Conservation (phyloP, 1,284 basidiomycete species). For the Trametes pubescens region DNA sequence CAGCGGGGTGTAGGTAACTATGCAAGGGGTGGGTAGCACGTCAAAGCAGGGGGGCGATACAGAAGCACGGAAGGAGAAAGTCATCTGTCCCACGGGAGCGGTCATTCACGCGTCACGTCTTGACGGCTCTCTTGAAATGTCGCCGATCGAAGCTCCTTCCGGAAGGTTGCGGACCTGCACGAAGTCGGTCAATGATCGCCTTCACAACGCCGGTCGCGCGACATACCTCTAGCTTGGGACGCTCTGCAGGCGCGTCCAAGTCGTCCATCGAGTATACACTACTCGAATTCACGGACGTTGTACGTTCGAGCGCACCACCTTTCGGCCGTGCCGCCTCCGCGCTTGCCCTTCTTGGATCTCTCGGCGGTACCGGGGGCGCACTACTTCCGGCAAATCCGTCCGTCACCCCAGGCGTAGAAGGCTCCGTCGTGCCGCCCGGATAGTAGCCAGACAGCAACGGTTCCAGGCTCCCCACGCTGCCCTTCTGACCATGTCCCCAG, state of each 20-base stretch:
- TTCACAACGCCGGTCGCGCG: background rate
- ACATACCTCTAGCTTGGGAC: constrained; percentile 25
- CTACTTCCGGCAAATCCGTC: constrained; percentile 17
- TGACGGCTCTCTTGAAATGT: constrained; percentile 37
- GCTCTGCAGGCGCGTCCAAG: constrained; percentile 14
- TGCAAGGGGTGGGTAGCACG: constrained; percentile 12
- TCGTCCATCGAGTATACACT: constrained; percentile 27
- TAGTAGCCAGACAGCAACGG: constrained; percentile 62
- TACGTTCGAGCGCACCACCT: constrained; percentile 6
- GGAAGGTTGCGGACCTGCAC: constrained; percentile 40
- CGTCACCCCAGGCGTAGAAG: constrained; percentile 37
- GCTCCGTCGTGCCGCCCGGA: constrained; percentile 37
- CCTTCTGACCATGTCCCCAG: constrained; percentile 53
- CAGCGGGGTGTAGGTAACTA: background rate
- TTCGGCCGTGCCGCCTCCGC: constrained; percentile 52
- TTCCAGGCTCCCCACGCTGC: constrained; percentile 69
- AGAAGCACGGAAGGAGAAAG: background rate
- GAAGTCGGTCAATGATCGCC: background rate
- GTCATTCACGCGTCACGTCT: constrained; percentile 12
- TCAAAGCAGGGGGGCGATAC: background rate
- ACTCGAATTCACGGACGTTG: constrained; percentile 18
- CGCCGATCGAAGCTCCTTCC: constrained; percentile 32
- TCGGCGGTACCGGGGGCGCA: constrained; percentile 52
- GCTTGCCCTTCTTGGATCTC: constrained; percentile 48
- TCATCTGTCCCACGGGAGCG: background rate